phyloP scores from a whole-genome alignment of 202 grass and related monocot genomes.

The Tripidium arundinaceum region DNA sequence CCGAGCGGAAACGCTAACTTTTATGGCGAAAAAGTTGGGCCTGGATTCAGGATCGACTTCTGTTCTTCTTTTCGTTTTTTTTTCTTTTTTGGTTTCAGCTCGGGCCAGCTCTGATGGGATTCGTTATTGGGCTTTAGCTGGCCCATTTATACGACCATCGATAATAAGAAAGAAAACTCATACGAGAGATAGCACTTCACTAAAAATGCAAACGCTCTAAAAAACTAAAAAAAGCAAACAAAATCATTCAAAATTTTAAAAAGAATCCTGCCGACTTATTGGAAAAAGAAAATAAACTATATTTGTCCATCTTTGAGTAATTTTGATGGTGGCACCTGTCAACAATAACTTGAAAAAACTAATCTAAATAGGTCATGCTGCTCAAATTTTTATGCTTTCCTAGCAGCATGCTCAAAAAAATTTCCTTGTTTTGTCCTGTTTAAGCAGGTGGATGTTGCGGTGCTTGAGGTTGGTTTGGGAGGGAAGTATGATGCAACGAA shows the following conservation, averaged over 20 bases:
- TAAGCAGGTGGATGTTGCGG: constrained; percentile 83
- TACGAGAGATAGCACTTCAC: too few species aligned
- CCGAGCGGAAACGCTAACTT: constrained; percentile 4
- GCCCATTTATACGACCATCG: not conserved
- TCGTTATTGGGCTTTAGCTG: not conserved
- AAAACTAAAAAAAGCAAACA: too few species aligned
- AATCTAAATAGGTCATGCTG: too few species aligned
- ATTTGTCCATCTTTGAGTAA: not conserved
- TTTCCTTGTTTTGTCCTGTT: constrained; percentile 1
- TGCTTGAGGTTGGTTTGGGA: constrained; percentile 98
- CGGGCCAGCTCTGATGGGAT: not conserved
- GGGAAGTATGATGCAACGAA: constrained; percentile 97
- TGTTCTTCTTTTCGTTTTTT: too few species aligned
- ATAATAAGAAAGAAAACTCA: not conserved
- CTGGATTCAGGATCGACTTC: not conserved
- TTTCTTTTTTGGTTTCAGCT: too few species aligned
- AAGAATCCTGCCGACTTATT: too few species aligned
- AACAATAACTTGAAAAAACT: not conserved
- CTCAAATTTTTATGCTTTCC: not conserved
- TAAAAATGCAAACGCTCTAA: too few species aligned
- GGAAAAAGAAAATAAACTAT: not conserved
- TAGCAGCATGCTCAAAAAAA: not conserved
- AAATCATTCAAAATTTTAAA: too few species aligned
- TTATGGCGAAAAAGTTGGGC: not conserved
- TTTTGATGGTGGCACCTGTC: not conserved